These are phyloP conservation scores for Rusavskia elegans DNA, from an alignment of 495 filamentous ascomycete species.

Conservation along the genomic window DNA sequence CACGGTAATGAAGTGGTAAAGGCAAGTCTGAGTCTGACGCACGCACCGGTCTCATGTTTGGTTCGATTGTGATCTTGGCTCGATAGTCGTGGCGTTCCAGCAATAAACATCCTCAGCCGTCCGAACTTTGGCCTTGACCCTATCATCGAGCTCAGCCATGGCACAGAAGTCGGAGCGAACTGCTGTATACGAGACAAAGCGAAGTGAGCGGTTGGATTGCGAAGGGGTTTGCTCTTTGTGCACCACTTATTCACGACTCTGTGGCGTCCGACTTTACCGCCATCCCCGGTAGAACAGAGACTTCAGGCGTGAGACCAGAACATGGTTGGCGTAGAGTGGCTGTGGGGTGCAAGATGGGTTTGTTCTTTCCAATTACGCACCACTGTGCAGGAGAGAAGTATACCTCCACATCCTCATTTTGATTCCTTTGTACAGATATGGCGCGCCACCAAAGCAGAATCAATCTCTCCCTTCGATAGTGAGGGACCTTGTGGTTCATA, in stretches of 20 bases:
- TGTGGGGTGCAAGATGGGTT: not conserved
- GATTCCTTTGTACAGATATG: not conserved
- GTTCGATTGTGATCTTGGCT: too few relatives aligned
- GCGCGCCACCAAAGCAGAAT: not conserved
- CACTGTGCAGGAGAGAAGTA: not conserved
- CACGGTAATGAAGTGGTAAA: conserved; percentile 23
- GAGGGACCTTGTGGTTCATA: not conserved
- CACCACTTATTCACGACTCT: too few relatives aligned
- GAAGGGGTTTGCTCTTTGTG: too few relatives aligned
- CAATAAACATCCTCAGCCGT: too few relatives aligned
- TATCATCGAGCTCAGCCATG: too few relatives aligned
- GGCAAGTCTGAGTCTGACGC: conserved; percentile 35
- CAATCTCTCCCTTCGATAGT: not conserved
- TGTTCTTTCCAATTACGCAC: not conserved
- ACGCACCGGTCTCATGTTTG: not conserved
- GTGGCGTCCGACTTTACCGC: too few relatives aligned
- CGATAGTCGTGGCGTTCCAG: too few relatives aligned
- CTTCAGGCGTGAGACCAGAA: not conserved
- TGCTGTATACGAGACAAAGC: too few relatives aligned
- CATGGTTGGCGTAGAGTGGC: not conserved
- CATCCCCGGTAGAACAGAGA: too few relatives aligned
- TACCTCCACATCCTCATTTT: not conserved
- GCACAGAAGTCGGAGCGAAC: too few relatives aligned
- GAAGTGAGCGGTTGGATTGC: too few relatives aligned
- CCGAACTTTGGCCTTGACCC: too few relatives aligned